Base-by-base conservation (phyloP, 2,329 filamentous ascomycete genomes). In the Xylaria sp. region DNA sequence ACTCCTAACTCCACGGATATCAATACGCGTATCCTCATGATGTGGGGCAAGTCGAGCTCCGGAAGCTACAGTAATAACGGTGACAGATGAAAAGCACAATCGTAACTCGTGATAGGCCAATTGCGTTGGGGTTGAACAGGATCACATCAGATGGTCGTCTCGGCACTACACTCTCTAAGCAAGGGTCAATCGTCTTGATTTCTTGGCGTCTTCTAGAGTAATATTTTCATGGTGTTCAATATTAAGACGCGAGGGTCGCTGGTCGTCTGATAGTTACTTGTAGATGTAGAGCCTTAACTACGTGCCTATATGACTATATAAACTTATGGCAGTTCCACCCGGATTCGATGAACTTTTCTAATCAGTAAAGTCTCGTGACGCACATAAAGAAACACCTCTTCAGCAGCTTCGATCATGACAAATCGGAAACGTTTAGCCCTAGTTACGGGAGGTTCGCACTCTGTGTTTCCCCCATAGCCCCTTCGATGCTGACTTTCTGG, bases 21-120 rank as follows among this genome's bases (percentile, higher is more conserved):
- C 2, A 60, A 65, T 65, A 65, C 62, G 62, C 62, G 62, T 65
- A 60, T 65, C 15, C 56, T 46, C 55, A 60, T 15, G 34, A 53
- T 53, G 57, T 60, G 57, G 43, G 30, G 32, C n/a, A n/a, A 25
- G 43, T 41, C 20, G 12, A 18, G 5, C 3, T 13, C 9, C 18
- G 46, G 50, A 36, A 23, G 50, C 34, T 36, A n/a, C n/a, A n/a
- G n/a, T n/a, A 10, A 55, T 20, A 53, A 23, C 10, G 15, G 6
- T 30, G 15, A 30, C 7, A n/a, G 28, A 30, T 30, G 15, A 28
- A n/a, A 52, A 32, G 48, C 2, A 32, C 25, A 30, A n/a, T 32
- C 15, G 9, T 8, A n/a, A 32, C 15, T 28, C 6, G 45, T 52
- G 25, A 52, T 52, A 30, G 48, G 48, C 12, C 8, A 52, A 28